Conservation (phyloP, 352 stramenopile genomes). For the Pythium pyrilobum region DNA sequence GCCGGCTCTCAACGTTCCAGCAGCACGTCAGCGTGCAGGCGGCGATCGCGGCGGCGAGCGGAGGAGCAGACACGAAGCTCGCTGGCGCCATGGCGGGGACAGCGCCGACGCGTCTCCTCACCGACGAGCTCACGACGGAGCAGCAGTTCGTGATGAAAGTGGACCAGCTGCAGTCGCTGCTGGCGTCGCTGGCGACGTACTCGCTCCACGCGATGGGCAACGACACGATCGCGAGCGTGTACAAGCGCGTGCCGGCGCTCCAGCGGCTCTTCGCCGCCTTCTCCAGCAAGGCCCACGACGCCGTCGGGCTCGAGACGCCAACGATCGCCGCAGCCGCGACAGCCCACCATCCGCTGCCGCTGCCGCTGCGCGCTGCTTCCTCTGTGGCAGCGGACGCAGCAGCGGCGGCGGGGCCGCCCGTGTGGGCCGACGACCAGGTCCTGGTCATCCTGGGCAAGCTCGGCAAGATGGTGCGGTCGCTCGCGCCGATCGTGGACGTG, state of each 20-base stretch:
- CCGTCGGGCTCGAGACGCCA: slow-evolving; percentile 29
- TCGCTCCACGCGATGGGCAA: slow-evolving; percentile 46
- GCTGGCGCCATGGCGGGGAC: not conserved
- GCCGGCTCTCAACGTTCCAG: not conserved
- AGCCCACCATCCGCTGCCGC: too few species aligned
- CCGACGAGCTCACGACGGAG: slow-evolving; percentile 31
- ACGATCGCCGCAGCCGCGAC: too few species aligned
- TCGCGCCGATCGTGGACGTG: slow-evolving; percentile 38
- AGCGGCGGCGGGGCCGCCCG: not conserved
- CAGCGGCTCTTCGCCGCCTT: slow-evolving; percentile 38
- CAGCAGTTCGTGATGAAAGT: slow-evolving; percentile 63
- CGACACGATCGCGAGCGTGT: slow-evolving; percentile 46
- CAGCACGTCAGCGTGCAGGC: not conserved
- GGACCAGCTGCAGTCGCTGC: slow-evolving; percentile 54
- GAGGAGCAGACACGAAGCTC: not conserved
- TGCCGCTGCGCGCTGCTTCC: too few species aligned
- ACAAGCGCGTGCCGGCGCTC: slow-evolving; percentile 37
- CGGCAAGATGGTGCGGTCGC: slow-evolving; percentile 52
- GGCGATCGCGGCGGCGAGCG: not conserved
- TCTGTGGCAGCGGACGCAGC: slow-evolving; percentile 6
- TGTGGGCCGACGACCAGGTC: slow-evolving; percentile 17
- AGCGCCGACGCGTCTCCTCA: not conserved
- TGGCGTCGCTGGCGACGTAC: slow-evolving; percentile 29
- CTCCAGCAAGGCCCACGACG: slow-evolving; percentile 30
- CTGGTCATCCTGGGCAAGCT: slow-evolving; percentile 43